A percentile compares a stretch with the other conserved stretches of the same genome.
Conservation (phyloP, 192 early-diverging fungal genomes). For the Coemansia biformis region DNA sequence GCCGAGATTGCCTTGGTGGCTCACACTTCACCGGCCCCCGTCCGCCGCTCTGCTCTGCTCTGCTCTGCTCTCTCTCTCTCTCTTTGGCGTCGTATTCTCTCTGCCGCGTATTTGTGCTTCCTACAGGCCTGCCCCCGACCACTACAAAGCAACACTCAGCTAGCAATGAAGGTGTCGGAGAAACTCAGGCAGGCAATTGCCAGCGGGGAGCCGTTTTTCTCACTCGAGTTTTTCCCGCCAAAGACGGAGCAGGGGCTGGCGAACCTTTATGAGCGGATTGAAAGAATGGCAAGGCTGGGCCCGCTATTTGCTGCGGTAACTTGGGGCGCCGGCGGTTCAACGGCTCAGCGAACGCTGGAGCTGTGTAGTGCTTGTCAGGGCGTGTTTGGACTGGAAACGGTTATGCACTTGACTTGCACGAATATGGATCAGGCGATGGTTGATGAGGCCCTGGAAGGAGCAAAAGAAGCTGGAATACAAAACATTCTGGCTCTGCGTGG, state of each 20-base stretch:
- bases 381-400: constrained; percentile 84
- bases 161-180: constrained; percentile 69
- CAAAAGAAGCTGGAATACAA: constrained; percentile 80
- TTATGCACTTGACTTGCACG: constrained; percentile 98
- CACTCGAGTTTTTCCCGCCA: constrained; percentile 98
- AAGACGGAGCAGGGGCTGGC: constrained; percentile 89
- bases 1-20: too few species aligned
- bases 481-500: constrained; percentile 96
- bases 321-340: constrained; percentile 92
- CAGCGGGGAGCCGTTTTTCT: constrained; percentile 58
- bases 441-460: constrained; percentile 74
- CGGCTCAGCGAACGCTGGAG: constrained; percentile 84
- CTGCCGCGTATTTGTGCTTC: too few species aligned
- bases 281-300: constrained; percentile 83
- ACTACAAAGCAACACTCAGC: too few species aligned
- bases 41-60: too few species aligned
- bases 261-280: constrained; percentile 93
- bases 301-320: constrained; percentile 97
- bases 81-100: too few species aligned
- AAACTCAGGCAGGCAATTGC: constrained; percentile 58
- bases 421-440: constrained; percentile 91
- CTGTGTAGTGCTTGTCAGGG: constrained; percentile 80
- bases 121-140: too few species aligned
- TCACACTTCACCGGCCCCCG: too few species aligned
- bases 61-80: too few species aligned